Evolutionary conservation across 495 filamentous ascomycete species (phyloP), one percentile per base, ranked within the genome.

Genomic region (Podospora conica): DNA sequence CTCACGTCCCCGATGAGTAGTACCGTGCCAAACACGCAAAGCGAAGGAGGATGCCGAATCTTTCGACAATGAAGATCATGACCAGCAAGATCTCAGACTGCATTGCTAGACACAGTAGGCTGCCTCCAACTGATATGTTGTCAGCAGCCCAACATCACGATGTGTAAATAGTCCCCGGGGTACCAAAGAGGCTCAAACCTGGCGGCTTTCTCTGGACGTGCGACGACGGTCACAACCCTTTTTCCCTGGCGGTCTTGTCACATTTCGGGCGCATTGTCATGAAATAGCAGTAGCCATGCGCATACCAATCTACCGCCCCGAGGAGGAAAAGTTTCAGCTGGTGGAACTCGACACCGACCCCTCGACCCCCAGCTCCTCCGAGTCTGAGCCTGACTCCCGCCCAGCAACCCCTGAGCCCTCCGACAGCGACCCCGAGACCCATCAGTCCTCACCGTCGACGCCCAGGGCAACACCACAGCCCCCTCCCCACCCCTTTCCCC

Each of bases 391-490:
- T 4, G 57, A 48, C 53, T 74, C 72, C 0, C 70, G 66, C 18
- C 63, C 61, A 7, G 73, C 72, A 11, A 71, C 64, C 2, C 72
- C 72, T 18, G 70, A 69, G 54, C 58, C 65, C 4, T 74, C 71
- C 3, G 71, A 74, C 24, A 60, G 66, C 29, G 71, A 61, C 6
- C 66, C 69, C 25, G 70, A 72, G 9, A 53, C 67, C 9, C 27
- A 61, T 11, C 28, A 56, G 1, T 63, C 66, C 53, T 67, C 58
- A 15, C 61, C 59, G 9, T 10, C 8, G 20, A 66, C 53, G 2
- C 18, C 23, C 15, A 15, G 53, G 10, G 18, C 15, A 9, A 12
- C 6, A n/a, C 27, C 15, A 3, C 54, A 11, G 22, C 24, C 9
- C 20, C 29, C 2, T 18, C 23, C 22, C 22, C 40, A 23, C 23